Base-by-base conservation (phyloP, 75 land plant species). In the Pinus tabuliformis region DNA sequence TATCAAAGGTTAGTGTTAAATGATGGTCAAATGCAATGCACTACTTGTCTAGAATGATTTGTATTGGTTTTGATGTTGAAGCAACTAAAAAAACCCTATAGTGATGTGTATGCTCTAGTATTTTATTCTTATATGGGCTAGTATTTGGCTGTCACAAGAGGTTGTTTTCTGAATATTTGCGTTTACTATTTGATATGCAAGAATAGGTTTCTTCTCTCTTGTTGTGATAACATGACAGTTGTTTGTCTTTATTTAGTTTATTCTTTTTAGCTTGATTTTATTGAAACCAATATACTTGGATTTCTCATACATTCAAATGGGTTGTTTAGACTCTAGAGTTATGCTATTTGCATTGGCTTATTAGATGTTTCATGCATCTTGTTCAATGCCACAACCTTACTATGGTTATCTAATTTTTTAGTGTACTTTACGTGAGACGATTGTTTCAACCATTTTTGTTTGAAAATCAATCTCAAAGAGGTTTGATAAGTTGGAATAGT, bases 1-100 rank as follows among this genome's bases (percentile, higher is more conserved):
- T 84, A 45, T 84, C 86, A 42, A 80, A 84, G 84, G 86, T 84
- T 72, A 72, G 73, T 72, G 5, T 42, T 42, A 42, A 42, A 42
- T 42, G 6, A 6, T 42, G 3, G 45, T 5, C 45, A 42, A 42
- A 42, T 42, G 6, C 45, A 42, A 6, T 42, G 45, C 45, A 42
- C 45, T 6, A 6, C 6, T 42, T 42, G 5, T n/a, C 20, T 14
- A 18, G 1, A 18, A 20, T 17, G 6, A 11, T n/a, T 20, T 66
- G 7, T 18, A 17, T 65, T 65, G 20, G 45, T 65, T 18, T 62
- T 15, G 33, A 30, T 18, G 15, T 30, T 39, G 49, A 49, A 20
- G 49, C 49, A 66, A 39, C 39, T 66, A 30, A 66, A 5, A 2
- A 6, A n/a, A 45, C 39, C 8, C 45, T 66, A 66, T 39, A 18